These are phyloP conservation scores for Candida manassasensis DNA, from an alignment of 805 yeast species.

Conservation along the genomic window DNA sequence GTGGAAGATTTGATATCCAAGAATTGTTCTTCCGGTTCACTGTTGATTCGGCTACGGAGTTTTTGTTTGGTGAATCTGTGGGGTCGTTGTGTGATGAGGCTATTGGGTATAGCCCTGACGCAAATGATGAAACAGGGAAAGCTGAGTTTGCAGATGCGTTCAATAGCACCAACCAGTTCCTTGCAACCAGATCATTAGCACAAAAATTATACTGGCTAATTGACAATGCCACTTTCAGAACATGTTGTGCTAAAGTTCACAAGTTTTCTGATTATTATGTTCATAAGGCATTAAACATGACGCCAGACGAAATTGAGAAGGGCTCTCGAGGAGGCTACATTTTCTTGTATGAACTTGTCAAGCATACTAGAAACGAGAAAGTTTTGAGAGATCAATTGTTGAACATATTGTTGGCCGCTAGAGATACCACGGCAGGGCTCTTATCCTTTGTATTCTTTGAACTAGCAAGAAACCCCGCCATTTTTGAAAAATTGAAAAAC, in stretches of 20 bases:
- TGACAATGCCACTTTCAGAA: slow-evolving; percentile 14
- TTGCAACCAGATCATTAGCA: slow-evolving; percentile 28
- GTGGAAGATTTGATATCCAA: slow-evolving; percentile 26
- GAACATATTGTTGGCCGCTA: slow-evolving; percentile 36
- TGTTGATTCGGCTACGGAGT: slow-evolving; percentile 37
- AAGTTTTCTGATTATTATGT: slow-evolving; percentile 24
- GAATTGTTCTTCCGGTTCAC: slow-evolving; percentile 32
- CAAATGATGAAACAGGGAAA: slow-evolving; percentile 3
- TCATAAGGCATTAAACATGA: slow-evolving; percentile 24
- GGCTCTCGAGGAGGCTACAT: slow-evolving; percentile 26
- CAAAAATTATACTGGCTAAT: slow-evolving; percentile 26
- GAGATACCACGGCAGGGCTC: slow-evolving; percentile 34
- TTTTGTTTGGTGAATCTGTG: slow-evolving; percentile 35
- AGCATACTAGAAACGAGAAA: slow-evolving; percentile 31
- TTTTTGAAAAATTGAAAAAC: slow-evolving; percentile 23
- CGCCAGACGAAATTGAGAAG: slow-evolving; percentile 25
- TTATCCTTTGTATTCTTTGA: slow-evolving; percentile 26
- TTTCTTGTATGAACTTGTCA: slow-evolving; percentile 35
- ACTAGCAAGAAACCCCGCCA: slow-evolving; percentile 27
- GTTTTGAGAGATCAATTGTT: slow-evolving; percentile 34
- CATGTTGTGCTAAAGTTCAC: slow-evolving; percentile 12
- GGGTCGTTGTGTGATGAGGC: slow-evolving; percentile 14
- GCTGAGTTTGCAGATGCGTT: slow-evolving; percentile 23
- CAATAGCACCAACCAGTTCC: slow-evolving; percentile 28
- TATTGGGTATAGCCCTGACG: slow-evolving; percentile 1